Conservation (phyloP, 2,329 filamentous ascomycete species). For the Dothideomycetes sp. region DNA sequence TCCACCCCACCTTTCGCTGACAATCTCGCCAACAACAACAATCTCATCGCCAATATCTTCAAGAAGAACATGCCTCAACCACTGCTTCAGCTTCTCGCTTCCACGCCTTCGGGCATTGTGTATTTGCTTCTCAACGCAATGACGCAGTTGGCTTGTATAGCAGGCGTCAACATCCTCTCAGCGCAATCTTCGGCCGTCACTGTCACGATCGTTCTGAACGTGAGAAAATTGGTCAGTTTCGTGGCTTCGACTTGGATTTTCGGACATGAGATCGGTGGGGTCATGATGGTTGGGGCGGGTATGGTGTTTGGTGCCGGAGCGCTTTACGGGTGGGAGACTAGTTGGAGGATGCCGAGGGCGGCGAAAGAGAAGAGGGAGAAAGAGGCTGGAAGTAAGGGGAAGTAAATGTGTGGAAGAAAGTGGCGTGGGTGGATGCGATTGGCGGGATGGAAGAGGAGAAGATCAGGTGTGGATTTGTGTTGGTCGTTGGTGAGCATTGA, state of each 20-base stretch:
- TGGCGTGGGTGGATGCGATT: too few relatives aligned
- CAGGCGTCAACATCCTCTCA: conserved; percentile 88
- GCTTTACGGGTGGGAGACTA: conserved; percentile 71
- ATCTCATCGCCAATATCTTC: background rate
- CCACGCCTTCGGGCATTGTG: conserved; percentile 57
- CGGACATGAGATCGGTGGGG: conserved; percentile 67
- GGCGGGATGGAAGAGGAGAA: too few relatives aligned
- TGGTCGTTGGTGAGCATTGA: too few relatives aligned
- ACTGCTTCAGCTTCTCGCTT: conserved; percentile 16
- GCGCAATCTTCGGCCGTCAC: conserved; percentile 84
- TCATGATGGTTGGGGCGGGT: conserved; percentile 70
- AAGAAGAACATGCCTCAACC: conserved; percentile 13
- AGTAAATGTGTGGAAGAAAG: background rate
- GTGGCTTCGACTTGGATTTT: conserved; percentile 90
- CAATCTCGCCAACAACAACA: conserved; percentile 13
- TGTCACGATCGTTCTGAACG: conserved; percentile 92
- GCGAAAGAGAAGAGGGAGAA: conserved; percentile 23
- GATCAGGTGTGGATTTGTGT: too few relatives aligned
- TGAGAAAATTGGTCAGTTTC: conserved; percentile 86
- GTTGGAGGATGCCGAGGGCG: conserved; percentile 35
- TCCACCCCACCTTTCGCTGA: conserved; percentile 49
- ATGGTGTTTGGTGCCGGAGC: conserved; percentile 89
- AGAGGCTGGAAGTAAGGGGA: background rate
- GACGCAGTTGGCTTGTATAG: conserved; percentile 91
- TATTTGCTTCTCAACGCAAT: conserved; percentile 68